A percentile compares a stretch with the other conserved stretches of the same genome.
Evolutionary conservation across 352 stramenopile genomes (phyloP).

Genomic region (Phytophthora colocasiae): DNA sequence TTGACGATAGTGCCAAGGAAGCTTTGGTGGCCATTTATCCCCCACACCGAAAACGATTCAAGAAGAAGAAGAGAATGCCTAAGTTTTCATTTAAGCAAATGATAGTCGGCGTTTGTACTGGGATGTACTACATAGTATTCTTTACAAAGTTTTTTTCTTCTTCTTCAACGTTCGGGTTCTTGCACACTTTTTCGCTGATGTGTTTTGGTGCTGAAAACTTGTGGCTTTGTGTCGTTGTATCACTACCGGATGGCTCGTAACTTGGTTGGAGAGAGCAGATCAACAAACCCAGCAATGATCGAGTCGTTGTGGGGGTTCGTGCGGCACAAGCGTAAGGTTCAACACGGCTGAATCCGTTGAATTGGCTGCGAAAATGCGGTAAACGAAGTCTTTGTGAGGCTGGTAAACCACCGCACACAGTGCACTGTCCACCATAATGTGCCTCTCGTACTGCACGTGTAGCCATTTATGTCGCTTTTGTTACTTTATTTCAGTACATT

Average conservation of each 20-base stretch:
- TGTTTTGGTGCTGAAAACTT: constrained; percentile 12
- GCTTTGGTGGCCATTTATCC: background rate
- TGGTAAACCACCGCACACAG: background rate
- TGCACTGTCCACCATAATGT: constrained; percentile 2
- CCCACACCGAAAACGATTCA: background rate
- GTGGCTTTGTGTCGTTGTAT: constrained; percentile 16
- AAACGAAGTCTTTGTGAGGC: constrained; percentile 3
- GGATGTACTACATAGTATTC: background rate
- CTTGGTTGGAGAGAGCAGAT: constrained; percentile 1
- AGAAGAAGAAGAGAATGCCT: background rate
- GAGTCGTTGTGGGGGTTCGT: constrained; percentile 10
- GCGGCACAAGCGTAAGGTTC: background rate
- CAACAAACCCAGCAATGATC: constrained; percentile 4
- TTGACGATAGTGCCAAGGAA: constrained; percentile 3
- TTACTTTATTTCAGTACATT: too few relatives aligned
- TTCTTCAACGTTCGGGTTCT: constrained; percentile 14
- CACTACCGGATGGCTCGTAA: background rate
- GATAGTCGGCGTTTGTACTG: background rate
- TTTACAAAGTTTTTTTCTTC: background rate
- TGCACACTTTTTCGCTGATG: constrained; percentile 11
- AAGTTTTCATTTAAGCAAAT: background rate
- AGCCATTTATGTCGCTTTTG: too few relatives aligned
- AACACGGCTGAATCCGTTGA: background rate
- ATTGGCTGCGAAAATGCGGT: constrained; percentile 4
- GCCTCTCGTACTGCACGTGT: too few relatives aligned